A percentile compares a stretch with the other conserved stretches of the same genome.
Evolutionary conservation across 352 stramenopile species (phyloP).

Genomic region (Globisporangium camurandrum): DNA sequence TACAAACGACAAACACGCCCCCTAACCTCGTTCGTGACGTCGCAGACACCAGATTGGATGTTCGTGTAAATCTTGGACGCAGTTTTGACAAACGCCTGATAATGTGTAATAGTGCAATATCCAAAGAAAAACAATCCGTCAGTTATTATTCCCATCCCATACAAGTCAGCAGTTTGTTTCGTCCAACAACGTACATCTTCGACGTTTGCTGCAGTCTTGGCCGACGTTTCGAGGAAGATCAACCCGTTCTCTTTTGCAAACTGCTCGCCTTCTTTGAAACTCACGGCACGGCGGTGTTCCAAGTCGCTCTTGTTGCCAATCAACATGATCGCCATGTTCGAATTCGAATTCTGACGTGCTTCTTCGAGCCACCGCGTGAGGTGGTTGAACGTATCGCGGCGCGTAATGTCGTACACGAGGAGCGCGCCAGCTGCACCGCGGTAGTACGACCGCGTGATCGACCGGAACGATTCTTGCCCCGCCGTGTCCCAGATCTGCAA

Average conservation of each 20-base stretch:
- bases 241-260: slow-evolving; percentile 99
- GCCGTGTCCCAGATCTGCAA: slow-evolving; percentile 98
- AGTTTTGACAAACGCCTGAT: slow-evolving; percentile 92
- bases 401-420: slow-evolving; percentile 98
- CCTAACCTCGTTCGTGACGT: slow-evolving; percentile 91
- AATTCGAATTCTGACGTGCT: slow-evolving; percentile 96
- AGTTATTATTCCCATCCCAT: neutral
- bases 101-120: neutral
- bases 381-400: slow-evolving; percentile 99
- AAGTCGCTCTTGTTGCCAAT: slow-evolving; percentile 99
- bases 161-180: no score
- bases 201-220: slow-evolving; percentile 98
- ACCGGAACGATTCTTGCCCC: slow-evolving; percentile 98
- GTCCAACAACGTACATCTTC: slow-evolving; percentile 92
- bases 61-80: slow-evolving; percentile 95
- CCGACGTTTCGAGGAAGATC: slow-evolving; percentile 99
- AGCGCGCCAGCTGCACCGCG: slow-evolving; percentile 94
- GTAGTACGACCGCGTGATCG: slow-evolving; percentile 99
- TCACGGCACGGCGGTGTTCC: slow-evolving; percentile 93
- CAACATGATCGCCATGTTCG: slow-evolving; percentile 99
- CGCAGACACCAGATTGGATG: slow-evolving; percentile 92
- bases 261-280: slow-evolving; percentile 95
- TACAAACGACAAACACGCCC: neutral
- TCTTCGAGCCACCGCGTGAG: slow-evolving; percentile 98
- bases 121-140: neutral